Base-by-base conservation (phyloP, 1,284 basidiomycete genomes). In the Bondarzewia mesenterica region DNA sequence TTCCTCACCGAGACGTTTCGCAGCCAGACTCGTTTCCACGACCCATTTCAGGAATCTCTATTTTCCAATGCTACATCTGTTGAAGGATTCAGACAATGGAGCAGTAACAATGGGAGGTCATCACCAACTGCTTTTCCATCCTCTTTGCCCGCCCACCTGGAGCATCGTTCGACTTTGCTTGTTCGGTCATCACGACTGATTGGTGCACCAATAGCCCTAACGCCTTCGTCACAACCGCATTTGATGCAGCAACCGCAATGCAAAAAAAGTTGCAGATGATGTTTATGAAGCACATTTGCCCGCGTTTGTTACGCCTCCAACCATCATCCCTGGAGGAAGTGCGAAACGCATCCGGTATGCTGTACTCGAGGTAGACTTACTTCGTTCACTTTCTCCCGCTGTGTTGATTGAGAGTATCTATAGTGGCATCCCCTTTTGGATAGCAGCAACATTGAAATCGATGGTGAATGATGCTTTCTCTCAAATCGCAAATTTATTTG, bases 361-460 rank as follows among this genome's bases (percentile, higher is more conserved):
- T 18, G 75, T 92, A 44, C 64, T 90, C 8, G 89, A 92, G 75
- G 88, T 87, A 55, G 43, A 10, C n/a, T n/a, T n/a, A n/a, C n/a
- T n/a, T n/a, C n/a, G n/a, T n/a, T n/a, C n/a, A n/a, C n/a, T 32
- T 52, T 36, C 27, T 44, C 15, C 49, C 42, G 20, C 29, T 39
- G n/a, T n/a, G n/a, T n/a, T n/a, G n/a, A 27, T 29, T 16, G 48
- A 20, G 53, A 22, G 12, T 29, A 29, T 26, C 4, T 22, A 7
- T 22, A 93, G 85, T 93, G 92, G 85, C 75, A 86, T 59, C 86
- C 86, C 1, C 69, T 96, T 5, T 67, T 95, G 47, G 93, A 95
- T 58, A 93, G 89, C 57, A 91, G 88, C 58, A 93, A 93, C 58
- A 83, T 93, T 56, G 84, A 85, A 57, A 85, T 85, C 42, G 71